Base-by-base conservation (phyloP, 768 basidiomycete genomes). In the Suillus subalutaceus region DNA sequence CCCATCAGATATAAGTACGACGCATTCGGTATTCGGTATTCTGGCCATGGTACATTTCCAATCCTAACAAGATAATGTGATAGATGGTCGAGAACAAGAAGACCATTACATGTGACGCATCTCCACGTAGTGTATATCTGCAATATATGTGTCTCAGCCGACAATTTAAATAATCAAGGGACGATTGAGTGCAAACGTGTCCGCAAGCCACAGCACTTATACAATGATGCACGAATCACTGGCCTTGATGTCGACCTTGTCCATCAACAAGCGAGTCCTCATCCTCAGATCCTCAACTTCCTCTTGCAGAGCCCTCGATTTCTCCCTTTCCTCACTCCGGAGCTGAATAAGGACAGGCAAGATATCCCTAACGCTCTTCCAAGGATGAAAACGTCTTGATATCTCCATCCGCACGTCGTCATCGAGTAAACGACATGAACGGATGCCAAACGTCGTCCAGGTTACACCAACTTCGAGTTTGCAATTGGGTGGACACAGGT, bases 231-330 rank as follows among this genome's bases (percentile, higher is more conserved):
- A 82, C 0, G 74, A 71, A 15, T 75, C 77, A 48, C 65, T 70
- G 20, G 66, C 65, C 43, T 69, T 64, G 30, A 70, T 37, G 10
- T 66, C 68, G 12, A 57, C 69, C 63, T 66, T 72, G 43, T 80
- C 85, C 76, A 77, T 79, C 70, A 86, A 70, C 23, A 86, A 72
- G 38, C 73, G 76, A 60, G 78, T 84, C 65, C 84, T 76, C 67
- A 81, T 77, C 63, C 83, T 75, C 69, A 88, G 68, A 66, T 86
- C 87, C 72, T 84, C 81, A 53, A 86, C 80, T 69, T 87, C 85
- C 37, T 71, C 71, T 69, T 79, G 73, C 72, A 87, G 65, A 65
- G 73, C 74, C 57, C 69, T 72, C 65, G 78, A 72, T 56, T 78
- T 77, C 67, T 76, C 77, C 61, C 77, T 70, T 68, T 87, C 86